Percentiles rank a stretch among this genome's conserved stretches.
Evolutionary conservation across 176 grass and related monocot genomes (phyloP).

Genomic region (Juncus effusus): DNA sequence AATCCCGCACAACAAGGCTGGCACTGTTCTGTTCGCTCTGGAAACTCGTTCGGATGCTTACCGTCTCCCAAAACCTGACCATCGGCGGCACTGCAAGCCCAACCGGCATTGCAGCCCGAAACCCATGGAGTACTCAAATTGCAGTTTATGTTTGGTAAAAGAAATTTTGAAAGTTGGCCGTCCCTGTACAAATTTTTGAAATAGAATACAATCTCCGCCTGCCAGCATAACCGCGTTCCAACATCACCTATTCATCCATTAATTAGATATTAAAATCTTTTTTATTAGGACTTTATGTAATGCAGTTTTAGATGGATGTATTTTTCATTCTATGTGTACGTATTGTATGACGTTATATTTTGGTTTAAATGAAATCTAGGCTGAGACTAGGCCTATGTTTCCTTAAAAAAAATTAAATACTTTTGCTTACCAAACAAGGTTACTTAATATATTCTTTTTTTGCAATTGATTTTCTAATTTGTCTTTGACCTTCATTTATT

Average conservation of each 20-base stretch:
- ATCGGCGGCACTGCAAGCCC: constrained; percentile 38
- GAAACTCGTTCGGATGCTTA: constrained; percentile 1
- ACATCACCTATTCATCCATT: constrained; percentile 13
- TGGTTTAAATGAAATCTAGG: too few species aligned
- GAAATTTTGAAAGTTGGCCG: constrained; percentile 29
- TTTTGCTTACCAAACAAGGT: too few species aligned
- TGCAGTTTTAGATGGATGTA: too few species aligned
- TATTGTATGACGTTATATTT: too few species aligned
- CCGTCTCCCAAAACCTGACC: neutral
- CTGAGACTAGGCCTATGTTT: too few species aligned
- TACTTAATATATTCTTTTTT: too few species aligned
- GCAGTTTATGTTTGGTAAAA: constrained; percentile 78
- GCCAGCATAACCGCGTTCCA: constrained; percentile 45
- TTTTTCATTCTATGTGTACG: too few species aligned
- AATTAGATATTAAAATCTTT: neutral
- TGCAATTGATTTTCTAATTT: too few species aligned
- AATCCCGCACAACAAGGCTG: constrained; percentile 66
- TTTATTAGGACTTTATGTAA: too few species aligned
- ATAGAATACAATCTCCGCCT: constrained; percentile 59
- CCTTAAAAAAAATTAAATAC: too few species aligned
- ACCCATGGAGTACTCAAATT: constrained; percentile 49
- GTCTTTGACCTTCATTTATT: too few species aligned
- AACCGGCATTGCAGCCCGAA: constrained; percentile 65
- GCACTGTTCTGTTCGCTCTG: constrained; percentile 39
- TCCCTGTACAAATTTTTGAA: constrained; percentile 42